phyloP scores from a whole-genome alignment of 179 eudicot genomes.

The Gypsophila paniculata region DNA sequence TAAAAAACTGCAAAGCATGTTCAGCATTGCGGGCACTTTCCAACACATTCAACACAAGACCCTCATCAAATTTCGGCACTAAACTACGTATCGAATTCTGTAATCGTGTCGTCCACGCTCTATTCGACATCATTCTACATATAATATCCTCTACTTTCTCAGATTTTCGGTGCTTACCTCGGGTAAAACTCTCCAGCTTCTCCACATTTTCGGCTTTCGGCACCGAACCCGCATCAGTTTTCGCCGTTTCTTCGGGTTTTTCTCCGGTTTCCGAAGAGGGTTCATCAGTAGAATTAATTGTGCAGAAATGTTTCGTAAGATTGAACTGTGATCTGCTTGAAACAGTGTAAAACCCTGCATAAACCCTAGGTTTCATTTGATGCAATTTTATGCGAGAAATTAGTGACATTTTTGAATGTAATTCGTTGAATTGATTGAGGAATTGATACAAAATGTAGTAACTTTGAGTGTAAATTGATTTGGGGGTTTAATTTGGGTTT shows the following conservation, averaged over 20 bases:
- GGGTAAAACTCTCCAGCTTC: constrained; percentile 24
- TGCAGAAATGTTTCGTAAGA: constrained; percentile 40
- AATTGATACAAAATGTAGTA: not conserved
- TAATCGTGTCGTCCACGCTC: constrained; percentile 89
- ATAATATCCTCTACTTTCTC: constrained; percentile 67
- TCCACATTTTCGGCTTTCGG: constrained; percentile 3
- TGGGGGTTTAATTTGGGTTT: too few relatives aligned
- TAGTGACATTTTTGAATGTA: not conserved
- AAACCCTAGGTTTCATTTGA: constrained; percentile 28
- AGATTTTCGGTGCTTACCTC: constrained; percentile 51
- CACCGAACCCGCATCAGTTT: constrained; percentile 18
- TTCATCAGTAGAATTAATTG: constrained; percentile 31
- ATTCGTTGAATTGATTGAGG: not conserved
- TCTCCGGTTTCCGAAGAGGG: constrained; percentile 22
- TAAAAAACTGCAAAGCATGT: constrained; percentile 78
- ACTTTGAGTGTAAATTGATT: too few relatives aligned
- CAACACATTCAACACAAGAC: constrained; percentile 61
- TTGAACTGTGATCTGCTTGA: constrained; percentile 30
- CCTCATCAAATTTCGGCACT: constrained; percentile 60
- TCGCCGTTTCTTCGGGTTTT: constrained; percentile 3
- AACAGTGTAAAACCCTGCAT: constrained; percentile 32
- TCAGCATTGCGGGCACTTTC: constrained; percentile 53
- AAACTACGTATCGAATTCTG: constrained; percentile 76
- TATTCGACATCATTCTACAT: constrained; percentile 80
- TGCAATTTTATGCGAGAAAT: constrained; percentile 4